Base-by-base conservation (phyloP, 2,329 filamentous ascomycete species). In the Chaetothyriales sp. region DNA sequence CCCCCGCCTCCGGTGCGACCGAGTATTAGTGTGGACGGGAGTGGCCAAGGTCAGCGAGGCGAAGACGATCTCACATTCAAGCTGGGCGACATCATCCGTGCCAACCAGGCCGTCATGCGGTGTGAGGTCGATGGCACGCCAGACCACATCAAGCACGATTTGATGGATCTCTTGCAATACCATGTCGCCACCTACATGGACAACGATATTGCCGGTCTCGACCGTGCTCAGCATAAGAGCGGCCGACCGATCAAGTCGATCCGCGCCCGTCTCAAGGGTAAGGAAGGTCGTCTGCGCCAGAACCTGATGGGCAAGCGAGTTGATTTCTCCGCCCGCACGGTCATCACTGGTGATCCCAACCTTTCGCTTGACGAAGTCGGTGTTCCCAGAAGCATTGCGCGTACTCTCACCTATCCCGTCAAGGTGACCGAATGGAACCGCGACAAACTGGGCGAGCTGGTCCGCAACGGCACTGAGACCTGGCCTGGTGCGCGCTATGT, bases 301-400 rank as follows among this genome's bases (percentile, higher is more conserved):
- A 99, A 98, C 69, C 74, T 98, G 75, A 98, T 98, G 93, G 92
- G 92, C 57, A 99, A 98, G 72, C 88, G 89, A 80, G 92, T 98
- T 54, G 92, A 99, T 66, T 98, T 98, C 64, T 98, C 93, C 0
- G 93, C 93, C 39, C 92, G 92, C 82, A 99, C 93, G 28, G 92
- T 99, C 72, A 98, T 99, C 67, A 98, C 93, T 49, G 92, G 92
- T 72, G 92, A 98, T 65, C 92, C 92, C 53, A 98, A 96, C 65
- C 72, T 98, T 59, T 95, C 88, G 25, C 76, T 98, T 25, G 90
- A 98, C 63, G 88, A 99, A 72, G 93, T 99, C 55, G 92, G 93
- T 69, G 92, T 98, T 44, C 92, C 92, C 32, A 80, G 85, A 62
- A 94, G 85, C 64, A 98, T 95, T 61, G 93, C 93, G 3, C 79